Percentiles rank a stretch among this genome's conserved stretches.
Evolutionary conservation across 805 yeast species (phyloP).

Genomic region (Candida nanaspora): DNA sequence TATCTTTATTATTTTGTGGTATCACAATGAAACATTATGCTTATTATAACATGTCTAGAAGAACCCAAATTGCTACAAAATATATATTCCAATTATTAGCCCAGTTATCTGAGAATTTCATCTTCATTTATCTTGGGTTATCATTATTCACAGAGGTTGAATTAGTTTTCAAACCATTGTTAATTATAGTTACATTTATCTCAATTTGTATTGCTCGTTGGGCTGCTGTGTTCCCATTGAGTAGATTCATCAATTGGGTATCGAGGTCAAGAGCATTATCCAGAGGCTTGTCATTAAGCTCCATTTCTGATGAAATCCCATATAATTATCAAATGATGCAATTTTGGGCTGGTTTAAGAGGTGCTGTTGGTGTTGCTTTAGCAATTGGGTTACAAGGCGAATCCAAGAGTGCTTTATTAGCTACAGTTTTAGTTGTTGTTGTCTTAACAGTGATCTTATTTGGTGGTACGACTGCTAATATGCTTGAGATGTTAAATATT

Average conservation of each 20-base stretch:
- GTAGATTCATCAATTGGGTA: slow-evolving; percentile 76
- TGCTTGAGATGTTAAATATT: slow-evolving; percentile 92
- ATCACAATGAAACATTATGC: slow-evolving; percentile 96
- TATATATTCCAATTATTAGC: slow-evolving; percentile 92
- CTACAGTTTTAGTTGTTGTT: slow-evolving; percentile 94
- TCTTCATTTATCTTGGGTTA: slow-evolving; percentile 89
- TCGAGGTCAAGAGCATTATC: slow-evolving; percentile 53
- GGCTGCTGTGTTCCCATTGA: slow-evolving; percentile 95
- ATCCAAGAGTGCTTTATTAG: slow-evolving; percentile 77
- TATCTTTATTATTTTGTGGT: slow-evolving; percentile 90
- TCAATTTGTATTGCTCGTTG: slow-evolving; percentile 94
- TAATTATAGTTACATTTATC: slow-evolving; percentile 82
- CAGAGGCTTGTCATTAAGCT: slow-evolving; percentile 28
- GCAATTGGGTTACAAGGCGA: slow-evolving; percentile 98
- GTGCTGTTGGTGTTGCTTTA: slow-evolving; percentile 98
- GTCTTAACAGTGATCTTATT: slow-evolving; percentile 92
- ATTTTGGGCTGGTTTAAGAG: slow-evolving; percentile 98
- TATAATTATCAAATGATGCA: slow-evolving; percentile 97
- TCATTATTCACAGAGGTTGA: slow-evolving; percentile 95
- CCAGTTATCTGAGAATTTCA: slow-evolving; percentile 92
- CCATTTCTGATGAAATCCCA: slow-evolving; percentile 79
- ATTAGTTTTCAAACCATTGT: slow-evolving; percentile 85
- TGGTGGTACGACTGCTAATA: slow-evolving; percentile 98
- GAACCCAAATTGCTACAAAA: slow-evolving; percentile 94
- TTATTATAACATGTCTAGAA: slow-evolving; percentile 92